A percentile compares a stretch with the other conserved stretches of the same genome.
phyloP scores from a whole-genome alignment of 23 red algal species.

The Chondrus crispus region DNA sequence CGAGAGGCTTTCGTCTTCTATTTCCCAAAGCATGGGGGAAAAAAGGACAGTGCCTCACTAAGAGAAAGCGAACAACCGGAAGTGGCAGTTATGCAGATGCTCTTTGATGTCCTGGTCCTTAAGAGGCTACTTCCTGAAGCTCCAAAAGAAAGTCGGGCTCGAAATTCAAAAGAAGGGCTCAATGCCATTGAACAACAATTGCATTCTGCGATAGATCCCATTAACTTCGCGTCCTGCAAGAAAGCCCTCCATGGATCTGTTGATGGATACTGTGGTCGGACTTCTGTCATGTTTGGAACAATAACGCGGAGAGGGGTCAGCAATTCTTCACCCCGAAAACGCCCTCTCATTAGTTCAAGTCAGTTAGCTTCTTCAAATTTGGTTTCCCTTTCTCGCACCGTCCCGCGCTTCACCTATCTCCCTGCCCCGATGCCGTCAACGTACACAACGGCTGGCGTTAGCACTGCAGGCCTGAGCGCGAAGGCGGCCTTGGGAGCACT shows the following conservation, averaged over 20 bases:
- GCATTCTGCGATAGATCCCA: conserved; percentile 38
- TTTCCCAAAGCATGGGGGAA: neutral
- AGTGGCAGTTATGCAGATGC: conserved; percentile 37
- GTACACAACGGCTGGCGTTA: conserved; percentile 32
- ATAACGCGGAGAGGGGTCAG: neutral
- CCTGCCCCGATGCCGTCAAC: conserved; percentile 80
- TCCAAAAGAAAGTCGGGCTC: neutral
- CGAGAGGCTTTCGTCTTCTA: neutral
- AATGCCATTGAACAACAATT: neutral
- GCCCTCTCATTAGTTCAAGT: neutral
- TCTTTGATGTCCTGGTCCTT: conserved; percentile 48
- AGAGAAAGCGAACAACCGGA: neutral
- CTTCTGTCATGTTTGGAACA: conserved; percentile 29
- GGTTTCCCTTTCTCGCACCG: conserved; percentile 39
- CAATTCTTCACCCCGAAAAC: neutral
- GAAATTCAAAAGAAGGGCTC: neutral
- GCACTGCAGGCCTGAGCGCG: neutral
- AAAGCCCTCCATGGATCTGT: conserved; percentile 27
- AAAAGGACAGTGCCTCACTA: neutral
- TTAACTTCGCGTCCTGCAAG: conserved; percentile 7
- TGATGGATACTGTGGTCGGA: neutral
- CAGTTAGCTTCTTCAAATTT: conserved; percentile 28
- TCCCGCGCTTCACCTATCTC: conserved; percentile 65
- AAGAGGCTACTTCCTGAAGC: conserved; percentile 1
- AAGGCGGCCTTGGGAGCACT: conserved; percentile 19